Evolutionary conservation across 164 flowering plant genomes (phyloP).

Genomic region (Amborella trichopoda): DNA sequence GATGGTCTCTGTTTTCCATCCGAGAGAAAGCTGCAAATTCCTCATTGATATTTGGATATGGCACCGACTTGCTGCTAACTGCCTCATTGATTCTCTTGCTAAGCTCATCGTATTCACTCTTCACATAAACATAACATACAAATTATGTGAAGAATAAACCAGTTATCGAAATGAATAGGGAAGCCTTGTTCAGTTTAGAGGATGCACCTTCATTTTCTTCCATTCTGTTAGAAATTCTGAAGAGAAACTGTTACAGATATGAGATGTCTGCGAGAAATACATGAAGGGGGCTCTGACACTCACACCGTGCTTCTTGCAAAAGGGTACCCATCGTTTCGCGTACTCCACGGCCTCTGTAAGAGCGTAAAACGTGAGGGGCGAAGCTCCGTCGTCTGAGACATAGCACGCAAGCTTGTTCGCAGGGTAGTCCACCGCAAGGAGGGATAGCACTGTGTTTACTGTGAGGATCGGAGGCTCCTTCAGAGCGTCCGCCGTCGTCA

Average conservation of each 20-base stretch:
- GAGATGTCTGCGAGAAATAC: conserved; percentile 77
- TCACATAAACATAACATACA: no score
- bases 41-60: no score
- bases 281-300: conserved; percentile 91
- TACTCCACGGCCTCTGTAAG: conserved; percentile 85
- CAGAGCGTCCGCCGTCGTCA: conserved; percentile 90
- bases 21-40: no score
- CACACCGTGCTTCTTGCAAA: conserved; percentile 79
- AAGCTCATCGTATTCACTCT: no score
- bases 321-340: conserved; percentile 91
- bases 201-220: conserved; percentile 81
- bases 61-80: no score
- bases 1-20: no score
- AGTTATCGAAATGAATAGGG: no score
- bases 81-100: no score
- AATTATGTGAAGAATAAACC: no score
- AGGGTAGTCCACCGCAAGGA: conserved; percentile 88
- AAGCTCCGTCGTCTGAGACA: conserved; percentile 91
- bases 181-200: no score
- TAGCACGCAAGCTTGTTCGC: conserved; percentile 92
- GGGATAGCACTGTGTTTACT: conserved; percentile 84
- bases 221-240: conserved; percentile 91
- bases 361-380: conserved; percentile 81
- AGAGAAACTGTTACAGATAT: conserved; percentile 75
- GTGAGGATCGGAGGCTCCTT: conserved; percentile 90